A percentile compares a stretch with the other conserved stretches of the same genome.
phyloP scores from a whole-genome alignment of 257 asterid species.

The Lantana camara region DNA sequence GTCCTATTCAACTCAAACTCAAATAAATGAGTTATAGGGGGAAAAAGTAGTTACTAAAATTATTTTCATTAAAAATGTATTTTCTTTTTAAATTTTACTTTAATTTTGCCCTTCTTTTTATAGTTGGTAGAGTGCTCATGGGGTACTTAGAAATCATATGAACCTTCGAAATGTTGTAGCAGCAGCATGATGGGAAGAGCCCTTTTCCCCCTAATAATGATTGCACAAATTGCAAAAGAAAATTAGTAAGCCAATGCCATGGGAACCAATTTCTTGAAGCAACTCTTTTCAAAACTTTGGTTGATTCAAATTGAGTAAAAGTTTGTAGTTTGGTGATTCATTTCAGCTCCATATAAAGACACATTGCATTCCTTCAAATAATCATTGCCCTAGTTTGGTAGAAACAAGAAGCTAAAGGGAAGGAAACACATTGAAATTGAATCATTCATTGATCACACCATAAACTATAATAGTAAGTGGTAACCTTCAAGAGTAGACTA shows the following conservation, averaged over 20 bases:
- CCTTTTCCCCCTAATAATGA: constrained; percentile 24
- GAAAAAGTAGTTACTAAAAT: too few relatives aligned
- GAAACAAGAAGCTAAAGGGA: not conserved
- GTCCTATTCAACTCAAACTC: too few relatives aligned
- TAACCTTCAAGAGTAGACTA: constrained; percentile 17
- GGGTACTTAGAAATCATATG: too few relatives aligned
- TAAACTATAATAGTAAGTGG: constrained; percentile 6
- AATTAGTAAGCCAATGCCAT: constrained; percentile 24
- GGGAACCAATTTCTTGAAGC: constrained; percentile 56
- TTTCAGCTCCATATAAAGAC: not conserved
- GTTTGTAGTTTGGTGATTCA: constrained; percentile 32
- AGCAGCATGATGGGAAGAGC: constrained; percentile 16
- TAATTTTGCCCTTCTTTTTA: not conserved
- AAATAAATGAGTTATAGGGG: too few relatives aligned
- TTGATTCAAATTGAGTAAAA: constrained; percentile 31
- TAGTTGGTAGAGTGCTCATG: not conserved
- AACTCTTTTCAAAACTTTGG: constrained; percentile 43
- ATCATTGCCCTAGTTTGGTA: constrained; percentile 20
- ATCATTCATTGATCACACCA: not conserved
- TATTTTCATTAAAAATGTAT: not conserved
- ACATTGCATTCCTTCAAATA: constrained; percentile 13
- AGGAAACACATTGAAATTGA: constrained; percentile 20
- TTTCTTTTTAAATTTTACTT: not conserved
- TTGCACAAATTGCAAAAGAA: constrained; percentile 27
- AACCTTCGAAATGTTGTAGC: not conserved